Conservation (phyloP, 495 filamentous ascomycete species). For the Aspergillus olivimuriae region DNA sequence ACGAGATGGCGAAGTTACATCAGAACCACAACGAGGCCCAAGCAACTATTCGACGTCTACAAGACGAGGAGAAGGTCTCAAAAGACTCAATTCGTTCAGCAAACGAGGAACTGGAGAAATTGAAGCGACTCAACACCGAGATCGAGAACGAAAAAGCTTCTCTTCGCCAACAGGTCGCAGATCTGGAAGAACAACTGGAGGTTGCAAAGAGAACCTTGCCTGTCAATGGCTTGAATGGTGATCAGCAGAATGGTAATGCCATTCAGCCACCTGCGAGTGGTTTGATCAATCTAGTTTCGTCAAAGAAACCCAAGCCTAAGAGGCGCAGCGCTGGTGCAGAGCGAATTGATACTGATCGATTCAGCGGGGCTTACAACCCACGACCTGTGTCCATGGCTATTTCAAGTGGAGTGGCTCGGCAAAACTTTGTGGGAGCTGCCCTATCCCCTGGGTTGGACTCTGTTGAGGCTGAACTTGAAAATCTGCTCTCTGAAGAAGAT, state of each 20-base stretch:
- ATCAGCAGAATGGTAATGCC: constrained; percentile 61
- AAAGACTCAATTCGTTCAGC: constrained; percentile 70
- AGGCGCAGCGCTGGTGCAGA: constrained; percentile 90
- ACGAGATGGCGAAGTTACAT: constrained; percentile 90
- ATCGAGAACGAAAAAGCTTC: constrained; percentile 78
- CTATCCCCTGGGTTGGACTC: constrained; percentile 78
- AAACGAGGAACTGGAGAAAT: constrained; percentile 68
- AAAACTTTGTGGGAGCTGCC: constrained; percentile 58
- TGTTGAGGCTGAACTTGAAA: constrained; percentile 88
- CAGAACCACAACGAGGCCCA: constrained; percentile 77
- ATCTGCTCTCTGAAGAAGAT: constrained; percentile 89
- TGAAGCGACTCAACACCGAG: constrained; percentile 59
- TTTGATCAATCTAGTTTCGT: constrained; percentile 92
- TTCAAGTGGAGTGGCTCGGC: constrained; percentile 55
- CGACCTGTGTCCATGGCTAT: constrained; percentile 93
- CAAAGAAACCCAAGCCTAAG: constrained; percentile 98
- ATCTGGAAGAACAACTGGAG: constrained; percentile 90
- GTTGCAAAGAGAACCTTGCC: constrained; percentile 65
- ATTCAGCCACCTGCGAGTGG: constrained; percentile 55
- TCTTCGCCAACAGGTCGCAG: constrained; percentile 78
- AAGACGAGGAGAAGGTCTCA: constrained; percentile 81
- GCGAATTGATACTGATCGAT: constrained; percentile 71
- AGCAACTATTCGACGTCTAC: constrained; percentile 82
- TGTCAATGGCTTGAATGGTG: constrained; percentile 50
- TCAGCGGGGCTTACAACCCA: constrained; percentile 87